phyloP scores from a whole-genome alignment of 805 yeast species.

The Lipomyces kockii region DNA sequence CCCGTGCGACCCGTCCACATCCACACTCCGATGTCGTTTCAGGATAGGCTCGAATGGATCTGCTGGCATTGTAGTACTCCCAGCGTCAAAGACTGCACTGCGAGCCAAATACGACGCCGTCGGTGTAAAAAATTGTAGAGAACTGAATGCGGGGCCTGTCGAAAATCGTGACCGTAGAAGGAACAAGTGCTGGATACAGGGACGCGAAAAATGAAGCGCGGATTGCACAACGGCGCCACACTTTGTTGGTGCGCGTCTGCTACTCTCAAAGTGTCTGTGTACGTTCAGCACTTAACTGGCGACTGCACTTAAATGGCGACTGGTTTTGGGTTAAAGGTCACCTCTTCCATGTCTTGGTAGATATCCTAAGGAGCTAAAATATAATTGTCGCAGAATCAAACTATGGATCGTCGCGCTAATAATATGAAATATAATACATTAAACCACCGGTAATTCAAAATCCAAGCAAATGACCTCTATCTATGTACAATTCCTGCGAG shows the following conservation, averaged over 20 bases:
- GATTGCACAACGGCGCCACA: background rate
- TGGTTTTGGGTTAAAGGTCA: too few species aligned
- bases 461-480: background rate
- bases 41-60: constrained; percentile 16
- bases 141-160: background rate
- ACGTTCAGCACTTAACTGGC: too few species aligned
- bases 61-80: constrained; percentile 7
- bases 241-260: background rate
- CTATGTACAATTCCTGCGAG: background rate
- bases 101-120: background rate
- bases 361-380: too few species aligned
- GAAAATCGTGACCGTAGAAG: background rate
- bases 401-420: too few species aligned
- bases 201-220: background rate
- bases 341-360: too few species aligned
- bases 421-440: background rate
- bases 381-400: too few species aligned
- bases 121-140: background rate
- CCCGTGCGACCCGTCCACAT: constrained; percentile 10
- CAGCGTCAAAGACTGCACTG: background rate
- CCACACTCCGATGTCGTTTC: constrained; percentile 18
- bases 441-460: background rate
- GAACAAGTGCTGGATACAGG: background rate
- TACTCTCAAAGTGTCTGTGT: background rate
- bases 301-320: too few species aligned